Percentiles rank a stretch among this genome's conserved stretches.
Evolutionary conservation across 179 eudicot species (phyloP).

Genomic region (Patellifolia procumbens): DNA sequence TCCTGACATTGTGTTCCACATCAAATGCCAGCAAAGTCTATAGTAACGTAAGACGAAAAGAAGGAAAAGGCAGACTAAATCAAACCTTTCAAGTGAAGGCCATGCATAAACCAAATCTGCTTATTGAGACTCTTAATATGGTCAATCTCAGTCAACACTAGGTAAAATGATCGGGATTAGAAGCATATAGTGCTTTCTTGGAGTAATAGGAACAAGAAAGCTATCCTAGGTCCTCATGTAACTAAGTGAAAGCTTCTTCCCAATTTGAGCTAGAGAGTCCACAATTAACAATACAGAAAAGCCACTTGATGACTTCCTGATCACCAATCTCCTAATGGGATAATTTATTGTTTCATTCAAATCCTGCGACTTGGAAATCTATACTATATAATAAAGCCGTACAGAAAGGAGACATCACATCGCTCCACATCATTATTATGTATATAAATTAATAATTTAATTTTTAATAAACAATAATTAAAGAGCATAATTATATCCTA

Average conservation of each 20-base stretch:
- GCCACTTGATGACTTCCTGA: not conserved
- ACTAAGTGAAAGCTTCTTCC: not conserved
- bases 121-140: not conserved
- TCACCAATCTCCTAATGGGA: not conserved
- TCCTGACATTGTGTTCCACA: constrained; percentile 45
- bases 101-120: not conserved
- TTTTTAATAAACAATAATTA: no score
- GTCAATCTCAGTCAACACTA: constrained; percentile 1
- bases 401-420: no score
- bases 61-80: not conserved
- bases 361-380: no score
- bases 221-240: not conserved
- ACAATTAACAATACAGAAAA: not conserved
- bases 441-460: no score
- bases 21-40: not conserved
- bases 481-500: no score
- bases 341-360: no score
- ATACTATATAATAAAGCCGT: no score
- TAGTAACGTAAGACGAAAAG: not conserved
- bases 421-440: no score
- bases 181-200: not conserved
- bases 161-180: not conserved
- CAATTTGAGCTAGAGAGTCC: not conserved
- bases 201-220: not conserved
- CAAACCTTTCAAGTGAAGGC: not conserved